A percentile compares a stretch with the other conserved stretches of the same genome.
phyloP scores from a whole-genome alignment of 768 basidiomycete species.

The Amylocystis lapponica region DNA sequence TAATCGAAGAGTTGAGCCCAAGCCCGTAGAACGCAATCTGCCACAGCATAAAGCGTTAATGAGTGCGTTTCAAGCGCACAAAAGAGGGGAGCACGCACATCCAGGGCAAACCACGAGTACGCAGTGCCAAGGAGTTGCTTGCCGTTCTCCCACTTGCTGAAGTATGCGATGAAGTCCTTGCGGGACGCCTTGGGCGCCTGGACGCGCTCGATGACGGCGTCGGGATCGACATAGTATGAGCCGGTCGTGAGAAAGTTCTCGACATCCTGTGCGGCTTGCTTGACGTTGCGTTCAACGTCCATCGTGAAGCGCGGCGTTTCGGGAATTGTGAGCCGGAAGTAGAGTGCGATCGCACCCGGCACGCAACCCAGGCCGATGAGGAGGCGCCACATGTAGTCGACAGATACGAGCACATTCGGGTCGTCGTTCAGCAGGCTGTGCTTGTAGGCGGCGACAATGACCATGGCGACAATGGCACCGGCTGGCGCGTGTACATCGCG shows the following conservation, averaged over 20 bases:
- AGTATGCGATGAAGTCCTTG: slow-evolving; percentile 54
- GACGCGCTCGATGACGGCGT: slow-evolving; percentile 51
- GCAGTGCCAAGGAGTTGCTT: slow-evolving; percentile 62
- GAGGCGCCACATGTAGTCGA: slow-evolving; percentile 83
- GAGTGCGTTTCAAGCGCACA: neutral
- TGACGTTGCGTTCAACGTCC: slow-evolving; percentile 84
- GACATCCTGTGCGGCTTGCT: slow-evolving; percentile 70
- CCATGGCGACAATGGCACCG: slow-evolving; percentile 60
- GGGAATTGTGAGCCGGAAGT: slow-evolving; percentile 90
- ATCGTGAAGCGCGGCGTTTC: slow-evolving; percentile 90
- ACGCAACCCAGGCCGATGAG: slow-evolving; percentile 86
- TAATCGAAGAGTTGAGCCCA: slow-evolving; percentile 75
- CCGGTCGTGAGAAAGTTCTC: slow-evolving; percentile 55
- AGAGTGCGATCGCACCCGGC: slow-evolving; percentile 75
- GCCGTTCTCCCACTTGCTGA: slow-evolving; percentile 75
- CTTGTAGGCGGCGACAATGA: slow-evolving; percentile 68
- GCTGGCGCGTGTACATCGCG: slow-evolving; percentile 28
- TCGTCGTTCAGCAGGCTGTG: slow-evolving; percentile 41
- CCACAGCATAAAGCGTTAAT: neutral
- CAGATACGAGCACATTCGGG: slow-evolving; percentile 34
- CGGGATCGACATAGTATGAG: slow-evolving; percentile 43
- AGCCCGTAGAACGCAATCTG: slow-evolving; percentile 88
- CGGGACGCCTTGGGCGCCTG: slow-evolving; percentile 36
- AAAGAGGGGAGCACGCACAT: slow-evolving; percentile 38
- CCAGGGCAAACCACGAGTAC: slow-evolving; percentile 88